Conservation (phyloP, 2,329 filamentous ascomycete genomes). For the Colletotrichum aenigma region DNA sequence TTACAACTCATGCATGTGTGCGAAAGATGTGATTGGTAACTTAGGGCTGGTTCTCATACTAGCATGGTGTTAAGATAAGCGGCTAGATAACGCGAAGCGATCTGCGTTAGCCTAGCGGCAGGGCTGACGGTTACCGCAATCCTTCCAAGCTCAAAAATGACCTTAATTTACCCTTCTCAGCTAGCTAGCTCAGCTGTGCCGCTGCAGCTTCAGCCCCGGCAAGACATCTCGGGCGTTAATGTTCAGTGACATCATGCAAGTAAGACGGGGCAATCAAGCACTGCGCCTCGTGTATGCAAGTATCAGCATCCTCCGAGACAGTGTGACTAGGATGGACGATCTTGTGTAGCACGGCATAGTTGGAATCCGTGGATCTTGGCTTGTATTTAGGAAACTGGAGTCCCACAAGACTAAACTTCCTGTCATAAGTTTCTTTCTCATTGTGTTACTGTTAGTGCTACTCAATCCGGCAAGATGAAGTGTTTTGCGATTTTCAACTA, state of each 20-base stretch:
- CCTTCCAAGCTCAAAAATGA: background rate
- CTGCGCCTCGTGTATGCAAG: background rate
- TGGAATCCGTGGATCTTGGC: fast-evolving
- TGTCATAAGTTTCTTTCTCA: background rate
- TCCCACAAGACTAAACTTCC: fast-evolving
- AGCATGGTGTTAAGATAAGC: background rate
- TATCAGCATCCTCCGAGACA: background rate
- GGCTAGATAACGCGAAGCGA: background rate
- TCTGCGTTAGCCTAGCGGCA: background rate
- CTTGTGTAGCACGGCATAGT: background rate
- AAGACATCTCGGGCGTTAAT: background rate
- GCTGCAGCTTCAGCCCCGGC: background rate
- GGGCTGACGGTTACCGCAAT: background rate
- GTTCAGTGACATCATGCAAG: background rate
- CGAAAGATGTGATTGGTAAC: background rate
- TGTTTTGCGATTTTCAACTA: background rate
- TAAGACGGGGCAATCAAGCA: background rate
- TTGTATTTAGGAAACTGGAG: background rate
- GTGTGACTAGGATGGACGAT: fast-evolving
- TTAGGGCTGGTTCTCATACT: background rate
- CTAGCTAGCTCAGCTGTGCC: background rate
- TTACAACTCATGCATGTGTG: background rate
- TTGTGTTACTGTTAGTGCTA: fast-evolving
- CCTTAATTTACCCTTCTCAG: background rate
- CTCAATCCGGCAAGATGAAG: background rate